These are phyloP conservation scores for Globisporangium uncinulatum DNA, from an alignment of 352 stramenopile genomes.

Conservation along the genomic window DNA sequence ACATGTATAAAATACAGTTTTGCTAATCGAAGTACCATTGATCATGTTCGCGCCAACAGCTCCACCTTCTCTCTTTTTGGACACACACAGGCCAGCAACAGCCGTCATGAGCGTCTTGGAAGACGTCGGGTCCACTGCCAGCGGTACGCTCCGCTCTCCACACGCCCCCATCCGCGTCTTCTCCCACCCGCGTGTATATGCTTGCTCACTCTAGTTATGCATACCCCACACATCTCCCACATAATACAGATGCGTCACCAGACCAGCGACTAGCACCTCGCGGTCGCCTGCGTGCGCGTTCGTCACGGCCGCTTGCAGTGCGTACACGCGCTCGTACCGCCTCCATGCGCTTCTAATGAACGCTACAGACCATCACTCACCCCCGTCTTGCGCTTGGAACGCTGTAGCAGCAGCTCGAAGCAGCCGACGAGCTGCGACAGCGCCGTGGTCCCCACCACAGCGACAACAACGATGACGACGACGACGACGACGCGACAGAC, in stretches of 20 bases:
- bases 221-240: not conserved
- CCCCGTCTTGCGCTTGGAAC: not conserved
- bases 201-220: not conserved
- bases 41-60: not conserved
- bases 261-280: conserved; percentile 8
- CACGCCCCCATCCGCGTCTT: not conserved
- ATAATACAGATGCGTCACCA: conserved; percentile 15
- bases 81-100: not conserved
- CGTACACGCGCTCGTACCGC: not conserved
- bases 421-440: conserved; percentile 18
- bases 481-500: not conserved
- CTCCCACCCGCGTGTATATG: not conserved
- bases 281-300: conserved; percentile 15
- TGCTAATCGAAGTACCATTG: not conserved
- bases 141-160: conserved; percentile 11
- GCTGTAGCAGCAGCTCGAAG: conserved; percentile 7
- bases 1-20: not conserved
- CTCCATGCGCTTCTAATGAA: not conserved
- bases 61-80: no score
- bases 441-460: conserved; percentile 4
- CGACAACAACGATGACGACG: conserved; percentile 10
- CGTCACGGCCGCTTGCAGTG: conserved; percentile 15
- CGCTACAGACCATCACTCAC: not conserved
- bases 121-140: conserved; percentile 20
- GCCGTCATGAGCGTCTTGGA: conserved; percentile 25